These are phyloP conservation scores for Escallonia herrerae DNA, from an alignment of 129 eudicot genomes.

Conservation along the genomic window DNA sequence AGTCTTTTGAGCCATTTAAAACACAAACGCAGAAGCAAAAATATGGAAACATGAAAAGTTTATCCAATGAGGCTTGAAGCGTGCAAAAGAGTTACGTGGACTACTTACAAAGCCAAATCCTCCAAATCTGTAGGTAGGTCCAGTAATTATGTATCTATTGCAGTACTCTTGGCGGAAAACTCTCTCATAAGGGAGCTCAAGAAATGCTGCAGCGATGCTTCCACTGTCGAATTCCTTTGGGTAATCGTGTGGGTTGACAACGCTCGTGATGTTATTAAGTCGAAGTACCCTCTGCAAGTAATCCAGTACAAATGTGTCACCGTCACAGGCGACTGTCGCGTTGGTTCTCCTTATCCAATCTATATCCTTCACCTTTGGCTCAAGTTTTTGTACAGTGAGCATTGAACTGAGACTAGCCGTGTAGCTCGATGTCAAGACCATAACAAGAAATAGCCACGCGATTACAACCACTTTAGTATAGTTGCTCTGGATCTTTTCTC, in stretches of 20 bases:
- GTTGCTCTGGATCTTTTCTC: slow-evolving; percentile 43
- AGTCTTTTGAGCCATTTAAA: too few species aligned
- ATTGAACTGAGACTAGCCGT: slow-evolving; percentile 50
- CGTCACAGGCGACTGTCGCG: slow-evolving; percentile 49
- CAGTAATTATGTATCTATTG: slow-evolving; percentile 26
- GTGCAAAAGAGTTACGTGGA: background rate
- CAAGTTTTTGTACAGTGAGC: slow-evolving; percentile 42
- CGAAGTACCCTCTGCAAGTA: slow-evolving; percentile 29
- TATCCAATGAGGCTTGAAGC: background rate
- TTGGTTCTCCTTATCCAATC: slow-evolving; percentile 38
- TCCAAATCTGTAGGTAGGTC: slow-evolving; percentile 49
- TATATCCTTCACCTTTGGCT: slow-evolving; percentile 37
- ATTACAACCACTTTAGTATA: slow-evolving; percentile 35
- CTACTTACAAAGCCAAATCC: slow-evolving; percentile 54
- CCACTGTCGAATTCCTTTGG: slow-evolving; percentile 23
- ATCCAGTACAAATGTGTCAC: slow-evolving; percentile 39
- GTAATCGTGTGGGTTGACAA: slow-evolving; percentile 17
- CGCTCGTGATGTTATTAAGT: slow-evolving; percentile 23
- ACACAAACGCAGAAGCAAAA: too few species aligned
- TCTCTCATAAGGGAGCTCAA: slow-evolving; percentile 49
- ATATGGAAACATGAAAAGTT: too few species aligned
- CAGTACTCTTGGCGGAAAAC: slow-evolving; percentile 33
- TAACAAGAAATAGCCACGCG: slow-evolving; percentile 45
- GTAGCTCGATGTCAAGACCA: slow-evolving; percentile 41
- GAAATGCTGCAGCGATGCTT: slow-evolving; percentile 40